Evolutionary conservation across 2,329 filamentous ascomycete genomes (phyloP).

Genomic region (Talaromyces sp.): DNA sequence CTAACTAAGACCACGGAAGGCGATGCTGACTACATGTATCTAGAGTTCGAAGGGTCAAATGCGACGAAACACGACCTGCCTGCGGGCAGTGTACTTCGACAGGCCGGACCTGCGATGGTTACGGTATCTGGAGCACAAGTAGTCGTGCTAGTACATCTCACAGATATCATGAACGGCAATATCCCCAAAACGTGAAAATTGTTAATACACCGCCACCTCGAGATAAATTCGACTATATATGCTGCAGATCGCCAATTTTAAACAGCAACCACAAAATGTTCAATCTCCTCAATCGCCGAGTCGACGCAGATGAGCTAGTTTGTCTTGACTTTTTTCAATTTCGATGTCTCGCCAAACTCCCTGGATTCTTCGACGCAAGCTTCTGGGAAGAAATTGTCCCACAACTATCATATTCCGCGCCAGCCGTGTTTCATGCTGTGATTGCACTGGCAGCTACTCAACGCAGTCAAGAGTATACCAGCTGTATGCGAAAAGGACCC

Average conservation of each 20-base stretch:
- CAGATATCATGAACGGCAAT: neutral
- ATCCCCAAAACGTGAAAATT: neutral
- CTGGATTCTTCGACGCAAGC: constrained; percentile 3
- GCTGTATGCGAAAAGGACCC: constrained; percentile 7
- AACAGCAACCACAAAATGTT: neutral
- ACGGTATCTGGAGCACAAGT: neutral
- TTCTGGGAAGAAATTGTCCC: constrained; percentile 5
- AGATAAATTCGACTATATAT: neutral
- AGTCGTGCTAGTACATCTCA: neutral
- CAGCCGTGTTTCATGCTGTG: constrained; percentile 6
- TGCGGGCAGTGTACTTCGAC: constrained; percentile 11
- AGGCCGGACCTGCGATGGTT: constrained; percentile 15
- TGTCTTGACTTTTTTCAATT: constrained; percentile 13
- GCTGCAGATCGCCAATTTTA: neutral
- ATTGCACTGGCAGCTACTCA: constrained; percentile 13
- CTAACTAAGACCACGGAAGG: no score
- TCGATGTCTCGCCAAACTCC: constrained; percentile 11
- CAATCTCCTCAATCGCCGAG: neutral
- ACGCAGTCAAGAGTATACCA: constrained; percentile 13
- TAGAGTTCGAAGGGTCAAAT: constrained; percentile 12
- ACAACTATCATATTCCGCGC: neutral
- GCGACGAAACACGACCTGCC: constrained; percentile 12
- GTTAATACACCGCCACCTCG: neutral
- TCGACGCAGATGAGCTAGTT: neutral
- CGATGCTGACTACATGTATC: neutral